phyloP scores from a whole-genome alignment of 164 flowering plant species.

The Aristolochia fimbriata region DNA sequence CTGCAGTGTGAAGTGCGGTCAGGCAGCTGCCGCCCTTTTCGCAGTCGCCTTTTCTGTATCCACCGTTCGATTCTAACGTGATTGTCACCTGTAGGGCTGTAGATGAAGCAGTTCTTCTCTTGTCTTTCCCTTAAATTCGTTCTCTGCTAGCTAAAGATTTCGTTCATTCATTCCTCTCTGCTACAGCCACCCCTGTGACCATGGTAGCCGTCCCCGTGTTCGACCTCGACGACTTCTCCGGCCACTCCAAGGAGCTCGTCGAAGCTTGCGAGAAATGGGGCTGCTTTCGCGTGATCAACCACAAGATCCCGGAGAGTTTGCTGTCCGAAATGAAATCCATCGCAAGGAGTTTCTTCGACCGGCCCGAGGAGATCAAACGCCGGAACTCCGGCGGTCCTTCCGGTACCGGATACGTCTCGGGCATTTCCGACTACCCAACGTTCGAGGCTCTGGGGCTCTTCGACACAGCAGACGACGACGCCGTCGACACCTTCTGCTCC shows the following conservation, averaged over 20 bases:
- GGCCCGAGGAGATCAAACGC: conserved; percentile 44
- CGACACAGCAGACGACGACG: conserved; percentile 30
- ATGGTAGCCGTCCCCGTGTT: conserved; percentile 37
- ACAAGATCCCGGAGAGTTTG: conserved; percentile 27
- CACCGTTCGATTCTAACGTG: too few species aligned
- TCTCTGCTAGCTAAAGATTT: too few species aligned
- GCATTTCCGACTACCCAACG: conserved; percentile 42
- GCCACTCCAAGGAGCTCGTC: conserved; percentile 17
- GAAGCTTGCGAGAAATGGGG: conserved; percentile 60
- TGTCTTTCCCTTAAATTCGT: too few species aligned
- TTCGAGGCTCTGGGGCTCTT: conserved; percentile 68
- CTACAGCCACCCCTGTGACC: not conserved
- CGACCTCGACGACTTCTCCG: conserved; percentile 32
- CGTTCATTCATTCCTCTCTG: too few species aligned
- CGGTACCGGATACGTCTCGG: conserved; percentile 60
- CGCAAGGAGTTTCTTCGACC: conserved; percentile 39
- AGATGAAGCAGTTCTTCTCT: too few species aligned
- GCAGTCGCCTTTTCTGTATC: too few species aligned
- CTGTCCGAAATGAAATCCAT: conserved; percentile 54
- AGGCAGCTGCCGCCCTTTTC: too few species aligned
- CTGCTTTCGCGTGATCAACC: conserved; percentile 60
- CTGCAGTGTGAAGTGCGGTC: too few species aligned
- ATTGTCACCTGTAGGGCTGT: too few species aligned
- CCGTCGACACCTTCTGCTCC: conserved; percentile 37
- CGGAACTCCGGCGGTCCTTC: conserved; percentile 45